phyloP scores from a whole-genome alignment of 2,329 filamentous ascomycete species.

The Ophiostoma angusticollis region DNA sequence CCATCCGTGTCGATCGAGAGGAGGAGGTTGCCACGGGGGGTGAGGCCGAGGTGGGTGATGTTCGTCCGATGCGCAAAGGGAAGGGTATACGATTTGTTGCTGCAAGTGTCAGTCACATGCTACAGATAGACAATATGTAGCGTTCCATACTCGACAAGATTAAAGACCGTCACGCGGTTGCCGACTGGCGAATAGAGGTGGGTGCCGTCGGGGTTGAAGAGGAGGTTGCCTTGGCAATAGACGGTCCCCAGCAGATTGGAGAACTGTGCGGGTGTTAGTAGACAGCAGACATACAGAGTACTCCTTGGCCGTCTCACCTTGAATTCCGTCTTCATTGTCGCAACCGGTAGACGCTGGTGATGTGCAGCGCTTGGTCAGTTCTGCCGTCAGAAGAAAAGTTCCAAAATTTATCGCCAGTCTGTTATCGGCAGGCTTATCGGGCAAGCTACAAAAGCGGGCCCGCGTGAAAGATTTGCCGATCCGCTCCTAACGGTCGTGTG shows the following conservation, averaged over 20 bases:
- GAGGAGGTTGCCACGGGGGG: slow-evolving; percentile 80
- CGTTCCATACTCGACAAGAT: slow-evolving; percentile 70
- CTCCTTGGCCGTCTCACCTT: slow-evolving; percentile 44
- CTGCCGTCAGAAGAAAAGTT: slow-evolving; percentile 9
- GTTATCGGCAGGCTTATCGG: slow-evolving; percentile 9
- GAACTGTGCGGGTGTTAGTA: slow-evolving; percentile 46
- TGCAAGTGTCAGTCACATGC: slow-evolving; percentile 25
- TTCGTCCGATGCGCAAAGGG: slow-evolving; percentile 91
- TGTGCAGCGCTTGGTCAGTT: background rate
- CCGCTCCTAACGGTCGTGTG: slow-evolving; percentile 3
- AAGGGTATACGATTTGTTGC: slow-evolving; percentile 77
- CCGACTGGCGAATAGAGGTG: slow-evolving; percentile 92
- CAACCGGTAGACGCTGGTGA: slow-evolving; percentile 6
- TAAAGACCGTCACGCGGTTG: slow-evolving; percentile 91
- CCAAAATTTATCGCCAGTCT: slow-evolving; percentile 6
- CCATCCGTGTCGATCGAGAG: slow-evolving; percentile 92
- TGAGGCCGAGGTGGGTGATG: slow-evolving; percentile 75
- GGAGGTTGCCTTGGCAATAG: slow-evolving; percentile 92
- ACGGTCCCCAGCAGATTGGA: slow-evolving; percentile 97
- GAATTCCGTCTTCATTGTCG: slow-evolving; percentile 96
- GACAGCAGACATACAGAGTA: background rate
- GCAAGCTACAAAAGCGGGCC: slow-evolving; percentile 1
- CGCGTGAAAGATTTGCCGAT: slow-evolving; percentile 6
- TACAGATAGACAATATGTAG: background rate
- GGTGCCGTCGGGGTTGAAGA: slow-evolving; percentile 93